These are phyloP conservation scores for Suhomyces sp. DNA, from an alignment of 805 yeast genomes.

Conservation along the genomic window DNA sequence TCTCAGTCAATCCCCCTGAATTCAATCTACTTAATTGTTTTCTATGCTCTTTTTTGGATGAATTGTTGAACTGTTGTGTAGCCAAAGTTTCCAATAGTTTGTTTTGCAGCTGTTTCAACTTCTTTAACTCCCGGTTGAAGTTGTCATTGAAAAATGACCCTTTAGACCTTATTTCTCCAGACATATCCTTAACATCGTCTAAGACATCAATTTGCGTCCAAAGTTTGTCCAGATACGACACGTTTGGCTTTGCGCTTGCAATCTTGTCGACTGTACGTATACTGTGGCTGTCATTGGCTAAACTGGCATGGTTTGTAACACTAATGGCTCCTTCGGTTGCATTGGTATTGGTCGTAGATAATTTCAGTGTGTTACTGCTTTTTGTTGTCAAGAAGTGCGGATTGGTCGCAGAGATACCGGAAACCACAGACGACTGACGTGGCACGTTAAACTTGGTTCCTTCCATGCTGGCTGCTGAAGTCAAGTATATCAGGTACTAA, in stretches of 20 bases:
- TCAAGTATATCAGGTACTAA: too few relatives aligned
- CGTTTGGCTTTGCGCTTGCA: conserved; percentile 56
- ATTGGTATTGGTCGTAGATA: conserved; percentile 20
- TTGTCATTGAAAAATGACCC: conserved; percentile 52
- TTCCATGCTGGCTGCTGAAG: too few relatives aligned
- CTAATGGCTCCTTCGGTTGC: conserved; percentile 14
- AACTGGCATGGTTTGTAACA: conserved; percentile 5
- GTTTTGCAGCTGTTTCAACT: conserved; percentile 56
- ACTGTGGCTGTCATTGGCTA: conserved; percentile 14
- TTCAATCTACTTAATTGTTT: conserved; percentile 7
- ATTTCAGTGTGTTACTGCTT: too few relatives aligned
- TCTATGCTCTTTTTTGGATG: conserved; percentile 11
- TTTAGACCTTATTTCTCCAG: conserved; percentile 41
- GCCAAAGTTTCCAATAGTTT: conserved; percentile 35
- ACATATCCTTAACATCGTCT: conserved; percentile 71
- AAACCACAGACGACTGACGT: too few relatives aligned
- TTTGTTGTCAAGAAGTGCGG: too few relatives aligned
- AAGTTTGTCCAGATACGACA: conserved; percentile 68
- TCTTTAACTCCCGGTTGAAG: conserved; percentile 51
- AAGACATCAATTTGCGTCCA: conserved; percentile 89
- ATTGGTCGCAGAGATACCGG: too few relatives aligned
- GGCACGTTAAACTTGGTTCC: too few relatives aligned
- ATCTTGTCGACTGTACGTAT: conserved; percentile 45
- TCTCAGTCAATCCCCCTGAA: conserved; percentile 1
- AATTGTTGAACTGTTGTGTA: conserved; percentile 27